Evolutionary conservation across 1,284 basidiomycete genomes (phyloP), one percentile per base, ranked within the genome.

Genomic region (Puccinia hordei): DNA sequence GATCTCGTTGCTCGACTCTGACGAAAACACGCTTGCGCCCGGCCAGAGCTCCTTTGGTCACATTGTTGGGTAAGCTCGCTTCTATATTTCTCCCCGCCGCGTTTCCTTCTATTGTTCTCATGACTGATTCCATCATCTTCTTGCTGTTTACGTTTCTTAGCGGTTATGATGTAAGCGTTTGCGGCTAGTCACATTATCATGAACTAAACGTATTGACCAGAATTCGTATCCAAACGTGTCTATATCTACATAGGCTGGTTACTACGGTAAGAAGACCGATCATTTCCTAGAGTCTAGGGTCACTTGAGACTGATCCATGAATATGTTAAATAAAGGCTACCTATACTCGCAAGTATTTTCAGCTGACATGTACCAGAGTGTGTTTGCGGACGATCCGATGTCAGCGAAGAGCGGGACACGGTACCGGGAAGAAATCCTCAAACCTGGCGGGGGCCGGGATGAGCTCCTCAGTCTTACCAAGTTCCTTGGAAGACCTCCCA

Each of bases 351-450:
- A 91, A 27, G 91, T 92, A 44, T 92, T 92, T 85, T 91, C 91
- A 0, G 88, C 90, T 61, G 92, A 93, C 85, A 93, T 93, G 91
- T 93, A 91, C 85, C 87, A 88, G 63, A 90, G 90, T 6, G 89
- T 93, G n/a, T 93, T 93, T 87, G 91, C 91, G 84, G 86, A 87
- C 61, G 90, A 92, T 82, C 92, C 92, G 33, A 87, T 94, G 81
- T 89, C 91, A 83, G 90, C 91, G 1, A 86, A 85, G 30, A 89
- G 89, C 19, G 90, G 90, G 55, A 51, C 24, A 19, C 71, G 30
- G 53, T 90, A 90, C 84, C 86, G 90, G 0, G 85, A 89, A 63
- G 87, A 88, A 83, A 90, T 91, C 79, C 85, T 91, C 19, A 82
- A 85, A 41, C 88, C 88, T 1, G 90, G 90, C 22, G 89, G 89